Evolutionary conservation across 1,284 basidiomycete species (phyloP), one percentile per base, ranked within the genome.

Genomic region (Bondarzewia mesenterica): DNA sequence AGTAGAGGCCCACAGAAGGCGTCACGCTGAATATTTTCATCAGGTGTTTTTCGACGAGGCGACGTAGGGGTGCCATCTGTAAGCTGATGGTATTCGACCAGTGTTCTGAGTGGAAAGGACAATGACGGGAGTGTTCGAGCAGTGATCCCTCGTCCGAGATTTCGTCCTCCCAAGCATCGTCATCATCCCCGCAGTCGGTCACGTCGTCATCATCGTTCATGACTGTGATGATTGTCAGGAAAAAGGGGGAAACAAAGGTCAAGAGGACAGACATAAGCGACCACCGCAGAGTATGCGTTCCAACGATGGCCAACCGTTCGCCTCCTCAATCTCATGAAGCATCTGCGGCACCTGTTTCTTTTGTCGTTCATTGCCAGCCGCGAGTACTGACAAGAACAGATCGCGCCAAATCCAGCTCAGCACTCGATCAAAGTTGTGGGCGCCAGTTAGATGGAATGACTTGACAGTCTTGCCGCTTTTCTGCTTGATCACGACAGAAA

Each of bases 381-480:
- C 69, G 7, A 77, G 68, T 57, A 83, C 61, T 26, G 71, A 73
- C 7, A 84, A 58, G 54, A 83, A 74, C 20, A 82, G 65, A 50
- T 84, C 82, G 5, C 82, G 72, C 82, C 82, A 85, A 42, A 84
- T 73, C 78, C 81, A 85, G 18, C 80, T 59, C 2, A 78, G 52
- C 26, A 74, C 67, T n/a, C 60, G 61, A 36, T 75, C 68, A 27
- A 83, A 63, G 38, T 69, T 69, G 21, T 71, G 66, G 1, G 71
- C 70, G 10, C 80, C 79, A 5, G 62, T 62, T n/a, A 82, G 57
- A 15, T 61, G 57, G 53, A 82, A 82, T 0, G 66, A 63, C 52
- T 75, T 80, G 54, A 82, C 58, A 15, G 65, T 40, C 38, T 70
- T 71, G 14, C 74, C 74, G 4, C 64, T 60, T 26, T 52, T 64